phyloP scores from a whole-genome alignment of 2,329 filamentous ascomycete species.

The Neofusicoccum kwambonambiense region DNA sequence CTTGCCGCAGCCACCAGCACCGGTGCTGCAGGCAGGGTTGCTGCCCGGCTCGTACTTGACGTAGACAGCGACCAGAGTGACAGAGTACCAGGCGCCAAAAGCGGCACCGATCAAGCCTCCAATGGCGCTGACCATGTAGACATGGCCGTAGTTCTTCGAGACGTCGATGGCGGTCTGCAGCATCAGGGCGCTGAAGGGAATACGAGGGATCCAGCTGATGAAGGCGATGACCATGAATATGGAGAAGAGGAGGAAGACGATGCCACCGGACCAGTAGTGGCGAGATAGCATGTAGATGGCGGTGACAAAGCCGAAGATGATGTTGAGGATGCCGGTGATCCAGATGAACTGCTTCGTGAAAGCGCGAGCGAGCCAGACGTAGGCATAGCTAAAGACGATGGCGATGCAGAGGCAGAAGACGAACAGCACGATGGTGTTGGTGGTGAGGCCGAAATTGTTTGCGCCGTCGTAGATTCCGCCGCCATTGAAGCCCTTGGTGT shows the following conservation, averaged over 20 bases:
- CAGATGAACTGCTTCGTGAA: slow-evolving; percentile 92
- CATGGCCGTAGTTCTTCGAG: slow-evolving; percentile 77
- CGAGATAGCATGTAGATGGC: slow-evolving; percentile 81
- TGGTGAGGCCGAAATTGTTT: slow-evolving; percentile 69
- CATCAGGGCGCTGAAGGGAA: slow-evolving; percentile 90
- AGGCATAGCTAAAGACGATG: slow-evolving; percentile 71
- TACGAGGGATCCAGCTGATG: slow-evolving; percentile 83
- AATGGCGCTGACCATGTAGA: slow-evolving; percentile 80
- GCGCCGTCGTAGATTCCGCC: slow-evolving; percentile 69
- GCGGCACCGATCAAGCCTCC: slow-evolving; percentile 75
- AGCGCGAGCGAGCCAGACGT: slow-evolving; percentile 70
- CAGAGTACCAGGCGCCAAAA: slow-evolving; percentile 80
- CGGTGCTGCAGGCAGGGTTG: slow-evolving; percentile 56
- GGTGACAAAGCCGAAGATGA: slow-evolving; percentile 78
- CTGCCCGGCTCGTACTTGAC: slow-evolving; percentile 72
- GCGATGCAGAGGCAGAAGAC: slow-evolving; percentile 73
- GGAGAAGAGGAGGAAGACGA: slow-evolving; percentile 82
- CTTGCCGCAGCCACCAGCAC: slow-evolving; percentile 64
- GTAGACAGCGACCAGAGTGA: slow-evolving; percentile 84
- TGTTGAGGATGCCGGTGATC: slow-evolving; percentile 86
- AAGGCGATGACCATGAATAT: slow-evolving; percentile 80
- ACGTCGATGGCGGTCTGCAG: slow-evolving; percentile 83
- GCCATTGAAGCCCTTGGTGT: slow-evolving; percentile 62
- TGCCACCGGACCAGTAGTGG: slow-evolving; percentile 77
- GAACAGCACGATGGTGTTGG: slow-evolving; percentile 85